Conservation (phyloP, 2,329 filamentous ascomycete genomes). For the Keithomyces neogunnii region DNA sequence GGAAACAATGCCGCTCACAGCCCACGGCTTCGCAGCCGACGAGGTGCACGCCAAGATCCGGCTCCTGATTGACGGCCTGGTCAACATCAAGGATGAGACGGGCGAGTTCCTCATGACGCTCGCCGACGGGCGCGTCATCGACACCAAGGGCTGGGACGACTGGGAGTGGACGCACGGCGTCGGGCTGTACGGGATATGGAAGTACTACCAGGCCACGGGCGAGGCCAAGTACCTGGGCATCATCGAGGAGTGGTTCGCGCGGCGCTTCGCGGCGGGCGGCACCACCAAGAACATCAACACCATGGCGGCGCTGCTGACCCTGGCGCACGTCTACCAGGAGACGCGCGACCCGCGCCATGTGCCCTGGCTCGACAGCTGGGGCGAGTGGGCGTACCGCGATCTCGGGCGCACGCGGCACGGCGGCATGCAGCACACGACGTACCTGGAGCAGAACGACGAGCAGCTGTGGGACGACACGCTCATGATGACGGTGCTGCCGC, state of each 20-base stretch:
- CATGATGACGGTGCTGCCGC: conserved; percentile 79
- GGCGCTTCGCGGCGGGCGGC: conserved; percentile 58
- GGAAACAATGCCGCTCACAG: conserved; percentile 19
- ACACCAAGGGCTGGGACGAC: conserved; percentile 76
- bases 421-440: conserved; percentile 70
- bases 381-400: conserved; percentile 74
- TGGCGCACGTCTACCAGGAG: conserved; percentile 71
- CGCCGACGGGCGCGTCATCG: conserved; percentile 65
- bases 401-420: conserved; percentile 63
- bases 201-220: conserved; percentile 68
- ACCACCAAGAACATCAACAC: conserved; percentile 85
- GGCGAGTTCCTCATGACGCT: conserved; percentile 66
- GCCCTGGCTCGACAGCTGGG: conserved; percentile 74
- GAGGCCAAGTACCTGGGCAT: conserved; percentile 51
- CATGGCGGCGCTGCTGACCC: conserved; percentile 68
- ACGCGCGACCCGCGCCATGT: conserved; percentile 60
- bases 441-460: conserved; percentile 59
- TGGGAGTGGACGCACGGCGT: conserved; percentile 82
- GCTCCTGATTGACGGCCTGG: conserved; percentile 61
- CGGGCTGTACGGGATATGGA: conserved; percentile 73
- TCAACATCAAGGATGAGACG: conserved; percentile 69
- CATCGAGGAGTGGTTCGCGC: conserved; percentile 66
- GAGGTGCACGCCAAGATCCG: conserved; percentile 49
- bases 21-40: conserved; percentile 36
- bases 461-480: conserved; percentile 81